Base-by-base conservation (phyloP, 163 green algal species). In the Prototheca cutis region DNA sequence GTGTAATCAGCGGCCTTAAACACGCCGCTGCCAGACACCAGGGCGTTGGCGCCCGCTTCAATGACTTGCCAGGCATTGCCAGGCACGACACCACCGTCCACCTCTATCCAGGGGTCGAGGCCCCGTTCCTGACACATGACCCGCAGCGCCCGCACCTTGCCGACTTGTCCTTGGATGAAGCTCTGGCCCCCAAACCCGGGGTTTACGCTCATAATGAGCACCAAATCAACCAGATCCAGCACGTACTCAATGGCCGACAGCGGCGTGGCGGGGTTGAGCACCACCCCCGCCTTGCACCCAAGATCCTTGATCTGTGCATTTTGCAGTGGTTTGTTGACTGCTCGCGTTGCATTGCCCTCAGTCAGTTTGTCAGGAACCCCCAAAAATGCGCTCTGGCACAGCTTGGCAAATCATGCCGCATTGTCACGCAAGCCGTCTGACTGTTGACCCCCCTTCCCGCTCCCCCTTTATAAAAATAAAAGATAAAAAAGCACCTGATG, bases 151-250 rank as follows among this genome's bases (percentile, higher is more conserved):
- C 65, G 67, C 76, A 95, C 96, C 86, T 99, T 99, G n/a, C 33
- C 24, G 33, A 73, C 48, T 59, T 82, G 71, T 68, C 62, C 80
- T 61, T 90, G 73, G 61, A 98, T 96, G 83, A 99, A 97, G 70
- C 90, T 91, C 77, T 99, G 93, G 45, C 93, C 93, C 33, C 91
- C 91, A 73, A 98, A 98, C 31, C 93, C 92, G 33, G 91, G 91
- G 80, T 97, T 94, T 49, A 97, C 90, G 28, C 73, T 88, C 90
- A 97, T 97, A 76, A 97, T 85, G 10, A 98, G 80, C n/a, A 96
- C 77, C 48, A 96, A 76, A 79, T 98, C 86, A 13, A 87, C 72
- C 17, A 83, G 64, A 31, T 90, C 78, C 39, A 99, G 73, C 56
- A 97, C 84, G 52, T 97, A 78, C 74, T 96, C 89, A 48, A 99